These are phyloP conservation scores for Leccinum ochraceum DNA, from an alignment of 768 basidiomycete species.

Conservation along the genomic window DNA sequence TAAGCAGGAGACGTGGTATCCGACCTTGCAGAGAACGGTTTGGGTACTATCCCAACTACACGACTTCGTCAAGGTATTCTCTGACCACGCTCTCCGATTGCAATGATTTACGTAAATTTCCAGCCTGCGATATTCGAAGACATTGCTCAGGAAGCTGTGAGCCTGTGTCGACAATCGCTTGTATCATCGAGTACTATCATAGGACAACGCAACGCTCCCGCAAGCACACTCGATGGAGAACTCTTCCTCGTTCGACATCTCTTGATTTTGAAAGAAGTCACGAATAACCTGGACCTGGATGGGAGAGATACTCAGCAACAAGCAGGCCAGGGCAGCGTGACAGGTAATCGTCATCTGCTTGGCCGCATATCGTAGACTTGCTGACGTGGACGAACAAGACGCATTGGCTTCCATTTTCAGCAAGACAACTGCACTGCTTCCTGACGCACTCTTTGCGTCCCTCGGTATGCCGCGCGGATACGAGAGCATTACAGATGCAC, in stretches of 20 bases:
- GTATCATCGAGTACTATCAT: conserved; percentile 70
- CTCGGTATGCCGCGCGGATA: conserved; percentile 63
- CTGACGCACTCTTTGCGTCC: conserved; percentile 69
- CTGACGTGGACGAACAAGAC: conserved; percentile 26
- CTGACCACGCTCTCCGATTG: neutral
- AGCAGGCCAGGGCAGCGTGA: conserved; percentile 53
- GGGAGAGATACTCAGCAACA: conserved; percentile 46
- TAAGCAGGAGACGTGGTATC: conserved; percentile 88
- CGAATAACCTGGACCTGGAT: conserved; percentile 68
- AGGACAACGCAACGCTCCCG: conserved; percentile 45
- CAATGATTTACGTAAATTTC: conserved; percentile 3
- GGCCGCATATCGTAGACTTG: neutral
- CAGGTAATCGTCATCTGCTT: conserved; percentile 42
- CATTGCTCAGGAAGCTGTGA: conserved; percentile 91
- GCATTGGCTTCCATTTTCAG: conserved; percentile 34
- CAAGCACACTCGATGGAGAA: conserved; percentile 62
- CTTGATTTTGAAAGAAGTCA: conserved; percentile 88
- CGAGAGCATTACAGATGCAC: conserved; percentile 69
- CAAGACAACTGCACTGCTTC: conserved; percentile 46
- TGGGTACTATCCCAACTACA: conserved; percentile 92
- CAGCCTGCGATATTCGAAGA: conserved; percentile 97
- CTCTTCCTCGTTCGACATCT: conserved; percentile 91
- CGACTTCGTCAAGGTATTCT: conserved; percentile 84
- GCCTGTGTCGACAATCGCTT: conserved; percentile 80
- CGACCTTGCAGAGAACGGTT: conserved; percentile 82